Evolutionary conservation across 2,329 filamentous ascomycete genomes (phyloP).

Genomic region (Fusarium coicis): DNA sequence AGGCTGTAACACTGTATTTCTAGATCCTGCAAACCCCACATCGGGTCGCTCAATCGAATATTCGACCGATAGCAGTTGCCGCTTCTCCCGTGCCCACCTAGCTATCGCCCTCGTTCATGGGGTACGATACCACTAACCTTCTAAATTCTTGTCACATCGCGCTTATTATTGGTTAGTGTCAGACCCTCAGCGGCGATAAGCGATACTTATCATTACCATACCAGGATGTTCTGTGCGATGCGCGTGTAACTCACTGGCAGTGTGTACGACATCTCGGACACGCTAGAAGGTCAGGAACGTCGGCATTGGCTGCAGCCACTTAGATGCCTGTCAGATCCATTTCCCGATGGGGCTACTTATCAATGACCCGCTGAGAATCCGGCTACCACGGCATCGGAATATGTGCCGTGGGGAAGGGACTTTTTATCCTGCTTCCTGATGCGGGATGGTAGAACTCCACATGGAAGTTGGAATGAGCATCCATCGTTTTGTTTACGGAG

Average conservation of each 20-base stretch:
- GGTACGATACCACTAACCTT: background rate
- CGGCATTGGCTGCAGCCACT: background rate
- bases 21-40: background rate
- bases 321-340: background rate
- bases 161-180: background rate
- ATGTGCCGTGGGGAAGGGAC: slow-evolving; percentile 7
- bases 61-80: slow-evolving; percentile 6
- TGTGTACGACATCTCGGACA: background rate
- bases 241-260: background rate
- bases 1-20: background rate
- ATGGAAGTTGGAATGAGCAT: background rate
- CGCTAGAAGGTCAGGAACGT: background rate
- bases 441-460: background rate
- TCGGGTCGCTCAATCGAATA: background rate
- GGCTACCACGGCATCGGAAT: slow-evolving; percentile 19
- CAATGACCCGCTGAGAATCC: slow-evolving; percentile 10
- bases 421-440: slow-evolving; percentile 11
- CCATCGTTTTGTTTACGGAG: too few relatives aligned
- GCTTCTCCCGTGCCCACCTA: slow-evolving; percentile 8
- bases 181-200: background rate
- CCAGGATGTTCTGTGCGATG: background rate
- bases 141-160: background rate
- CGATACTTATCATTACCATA: background rate
- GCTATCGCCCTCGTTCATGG: background rate
- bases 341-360: background rate